phyloP scores from a whole-genome alignment of 768 basidiomycete genomes.

The Boletales sp. region DNA sequence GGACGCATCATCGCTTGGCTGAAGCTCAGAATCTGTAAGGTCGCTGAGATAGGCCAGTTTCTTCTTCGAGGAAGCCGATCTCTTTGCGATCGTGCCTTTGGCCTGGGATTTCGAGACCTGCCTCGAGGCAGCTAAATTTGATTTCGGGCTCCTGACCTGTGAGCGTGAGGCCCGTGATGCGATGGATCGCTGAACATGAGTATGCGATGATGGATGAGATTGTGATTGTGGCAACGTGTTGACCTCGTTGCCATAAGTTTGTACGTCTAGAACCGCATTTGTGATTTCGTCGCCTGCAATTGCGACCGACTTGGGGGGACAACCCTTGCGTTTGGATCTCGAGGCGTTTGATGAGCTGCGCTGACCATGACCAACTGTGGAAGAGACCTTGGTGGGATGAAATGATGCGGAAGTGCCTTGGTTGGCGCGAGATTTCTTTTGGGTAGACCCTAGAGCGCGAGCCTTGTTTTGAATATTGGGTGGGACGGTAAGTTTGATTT shows the following conservation, averaged over 20 bases:
- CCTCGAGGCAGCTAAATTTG: conserved; percentile 33
- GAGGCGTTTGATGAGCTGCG: conserved; percentile 10
- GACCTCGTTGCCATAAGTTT: conserved; percentile 30
- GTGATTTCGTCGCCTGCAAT: conserved; percentile 29
- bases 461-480: conserved; percentile 49
- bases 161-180: conserved; percentile 24
- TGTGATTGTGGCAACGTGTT: conserved; percentile 35
- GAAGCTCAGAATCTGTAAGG: conserved; percentile 25
- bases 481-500: conserved; percentile 72
- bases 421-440: conserved; percentile 34
- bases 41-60: conserved; percentile 12
- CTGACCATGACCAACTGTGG: conserved; percentile 28
- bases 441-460: conserved; percentile 21
- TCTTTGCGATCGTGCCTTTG: conserved; percentile 34
- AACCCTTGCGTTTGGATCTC: conserved; percentile 48
- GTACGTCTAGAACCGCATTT: conserved; percentile 17
- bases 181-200: conserved; percentile 17
- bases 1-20: conserved; percentile 34
- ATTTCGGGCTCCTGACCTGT: conserved; percentile 21
- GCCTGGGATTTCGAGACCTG: conserved; percentile 36
- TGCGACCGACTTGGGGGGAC: conserved; percentile 49
- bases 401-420: conserved; percentile 15
- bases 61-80: conserved; percentile 18
- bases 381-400: conserved; percentile 14
- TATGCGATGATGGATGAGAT: conserved; percentile 31